Evolutionary conservation across 2,329 filamentous ascomycete genomes (phyloP).

Genomic region (Talaromyces sp.): DNA sequence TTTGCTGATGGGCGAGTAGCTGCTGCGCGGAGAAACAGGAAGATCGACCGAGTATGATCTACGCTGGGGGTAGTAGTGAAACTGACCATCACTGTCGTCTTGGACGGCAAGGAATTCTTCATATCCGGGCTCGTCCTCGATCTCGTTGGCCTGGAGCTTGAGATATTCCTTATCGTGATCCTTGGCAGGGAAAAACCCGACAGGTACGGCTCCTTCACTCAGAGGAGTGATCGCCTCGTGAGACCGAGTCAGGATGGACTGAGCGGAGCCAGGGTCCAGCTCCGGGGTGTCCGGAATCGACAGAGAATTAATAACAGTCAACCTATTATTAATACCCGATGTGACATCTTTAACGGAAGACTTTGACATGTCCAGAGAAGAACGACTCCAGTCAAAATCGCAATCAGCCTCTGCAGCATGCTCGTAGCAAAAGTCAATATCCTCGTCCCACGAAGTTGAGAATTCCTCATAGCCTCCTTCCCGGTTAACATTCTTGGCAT

Average conservation of each 20-base stretch:
- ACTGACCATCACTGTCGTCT: constrained; percentile 43
- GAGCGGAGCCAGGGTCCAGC: constrained; percentile 27
- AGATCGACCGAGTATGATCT: constrained; percentile 36
- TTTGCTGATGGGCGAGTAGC: constrained; percentile 49
- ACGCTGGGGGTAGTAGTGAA: constrained; percentile 39
- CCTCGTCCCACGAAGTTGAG: constrained; percentile 53
- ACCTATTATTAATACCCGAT: constrained; percentile 7
- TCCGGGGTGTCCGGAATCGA: constrained; percentile 25
- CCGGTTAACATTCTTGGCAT: constrained; percentile 14
- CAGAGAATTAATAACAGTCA: constrained; percentile 15
- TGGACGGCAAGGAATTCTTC: constrained; percentile 40
- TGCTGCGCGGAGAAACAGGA: constrained; percentile 40
- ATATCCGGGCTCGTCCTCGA: constrained; percentile 30
- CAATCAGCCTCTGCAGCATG: constrained; percentile 56
- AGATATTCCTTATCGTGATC: constrained; percentile 23
- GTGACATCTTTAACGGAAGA: constrained; percentile 12
- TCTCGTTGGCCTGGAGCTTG: constrained; percentile 25
- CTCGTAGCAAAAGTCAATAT: constrained; percentile 59
- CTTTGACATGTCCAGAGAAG: constrained; percentile 23
- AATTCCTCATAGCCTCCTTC: constrained; percentile 22
- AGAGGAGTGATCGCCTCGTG: constrained; percentile 27
- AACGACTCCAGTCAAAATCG: constrained; percentile 53
- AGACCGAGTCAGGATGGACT: constrained; percentile 19
- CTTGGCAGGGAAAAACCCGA: constrained; percentile 18
- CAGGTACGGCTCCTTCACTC: constrained; percentile 20